Conservation (phyloP, 2,329 filamentous ascomycete species). For the Colletotrichum sp. region DNA sequence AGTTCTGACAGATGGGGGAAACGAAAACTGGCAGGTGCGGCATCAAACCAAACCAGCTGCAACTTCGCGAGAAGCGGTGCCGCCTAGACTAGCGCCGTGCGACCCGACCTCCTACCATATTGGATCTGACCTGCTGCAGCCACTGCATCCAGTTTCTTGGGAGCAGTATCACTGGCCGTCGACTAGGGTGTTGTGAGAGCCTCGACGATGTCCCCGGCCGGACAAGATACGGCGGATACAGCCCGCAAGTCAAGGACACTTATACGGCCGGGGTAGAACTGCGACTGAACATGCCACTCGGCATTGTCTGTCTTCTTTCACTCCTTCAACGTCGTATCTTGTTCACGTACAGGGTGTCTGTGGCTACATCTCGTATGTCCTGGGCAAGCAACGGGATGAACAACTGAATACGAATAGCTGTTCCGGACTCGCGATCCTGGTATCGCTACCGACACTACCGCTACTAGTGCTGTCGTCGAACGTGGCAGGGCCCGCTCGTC, state of each 20-base stretch:
- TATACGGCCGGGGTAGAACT: not conserved
- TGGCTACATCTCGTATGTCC: not conserved
- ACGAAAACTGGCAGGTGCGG: not conserved
- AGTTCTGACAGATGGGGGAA: slow-evolving; percentile 8
- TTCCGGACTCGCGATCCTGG: not conserved
- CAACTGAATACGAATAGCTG: not conserved
- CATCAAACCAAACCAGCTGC: not conserved
- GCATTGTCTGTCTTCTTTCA: not conserved
- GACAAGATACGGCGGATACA: not conserved
- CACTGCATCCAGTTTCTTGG: not conserved
- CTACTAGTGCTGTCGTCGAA: not conserved
- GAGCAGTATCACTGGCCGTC: not conserved
- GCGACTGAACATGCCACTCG: not conserved
- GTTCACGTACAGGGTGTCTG: not conserved
- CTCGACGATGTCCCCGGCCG: not conserved
- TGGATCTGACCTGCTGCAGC: slow-evolving; percentile 11
- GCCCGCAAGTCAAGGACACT: not conserved
- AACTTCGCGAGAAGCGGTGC: not conserved
- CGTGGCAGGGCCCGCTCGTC: not conserved
- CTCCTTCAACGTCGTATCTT: not conserved
- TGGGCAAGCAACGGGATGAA: not conserved
- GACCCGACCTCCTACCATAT: slow-evolving; percentile 16
- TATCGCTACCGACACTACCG: not conserved
- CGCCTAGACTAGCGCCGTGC: slow-evolving; percentile 15
- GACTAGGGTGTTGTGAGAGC: not conserved